Evolutionary conservation across 305 asterid species (phyloP).

Genomic region (Fraxinus albicans): DNA sequence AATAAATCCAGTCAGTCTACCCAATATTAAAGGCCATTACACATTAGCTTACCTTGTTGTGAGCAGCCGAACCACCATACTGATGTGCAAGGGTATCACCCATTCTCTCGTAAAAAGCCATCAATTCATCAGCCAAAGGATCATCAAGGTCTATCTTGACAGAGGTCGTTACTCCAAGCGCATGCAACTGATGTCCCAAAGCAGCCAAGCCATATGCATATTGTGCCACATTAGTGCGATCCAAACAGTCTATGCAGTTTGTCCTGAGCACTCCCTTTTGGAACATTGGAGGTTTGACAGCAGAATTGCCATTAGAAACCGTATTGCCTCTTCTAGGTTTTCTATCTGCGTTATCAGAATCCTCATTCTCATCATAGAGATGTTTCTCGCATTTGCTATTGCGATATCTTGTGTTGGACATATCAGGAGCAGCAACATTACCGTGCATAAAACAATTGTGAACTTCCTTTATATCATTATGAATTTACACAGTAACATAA

Average conservation of each 20-base stretch:
- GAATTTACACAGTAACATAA: slow-evolving; percentile 1
- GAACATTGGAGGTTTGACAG: slow-evolving; percentile 56
- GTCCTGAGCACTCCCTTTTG: slow-evolving; percentile 96
- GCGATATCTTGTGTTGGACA: slow-evolving; percentile 33
- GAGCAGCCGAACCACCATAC: slow-evolving; percentile 99
- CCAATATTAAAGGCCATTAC: slow-evolving; percentile 1
- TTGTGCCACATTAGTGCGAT: slow-evolving; percentile 98
- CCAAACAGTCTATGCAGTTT: slow-evolving; percentile 98
- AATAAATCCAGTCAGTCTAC: neutral
- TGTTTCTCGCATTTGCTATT: slow-evolving; percentile 47
- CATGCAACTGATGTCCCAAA: slow-evolving; percentile 80
- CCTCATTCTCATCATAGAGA: slow-evolving; percentile 49
- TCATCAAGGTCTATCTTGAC: slow-evolving; percentile 84
- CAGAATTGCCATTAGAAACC: slow-evolving; percentile 40
- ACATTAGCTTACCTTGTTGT: slow-evolving; percentile 68
- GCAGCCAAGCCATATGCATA: slow-evolving; percentile 99
- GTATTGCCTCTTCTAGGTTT: slow-evolving; percentile 41
- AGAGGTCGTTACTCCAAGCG: slow-evolving; percentile 68
- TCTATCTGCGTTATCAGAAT: slow-evolving; percentile 51
- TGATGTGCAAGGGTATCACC: slow-evolving; percentile 99
- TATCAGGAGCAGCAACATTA: slow-evolving; percentile 43
- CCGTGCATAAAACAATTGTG: slow-evolving; percentile 39
- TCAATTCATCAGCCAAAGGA: slow-evolving; percentile 93
- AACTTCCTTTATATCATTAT: neutral
- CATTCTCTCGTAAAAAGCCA: slow-evolving; percentile 93